A percentile compares a stretch with the other conserved stretches of the same genome.
phyloP scores from a whole-genome alignment of 169 alveolate genomes.

The Theileria parva region DNA sequence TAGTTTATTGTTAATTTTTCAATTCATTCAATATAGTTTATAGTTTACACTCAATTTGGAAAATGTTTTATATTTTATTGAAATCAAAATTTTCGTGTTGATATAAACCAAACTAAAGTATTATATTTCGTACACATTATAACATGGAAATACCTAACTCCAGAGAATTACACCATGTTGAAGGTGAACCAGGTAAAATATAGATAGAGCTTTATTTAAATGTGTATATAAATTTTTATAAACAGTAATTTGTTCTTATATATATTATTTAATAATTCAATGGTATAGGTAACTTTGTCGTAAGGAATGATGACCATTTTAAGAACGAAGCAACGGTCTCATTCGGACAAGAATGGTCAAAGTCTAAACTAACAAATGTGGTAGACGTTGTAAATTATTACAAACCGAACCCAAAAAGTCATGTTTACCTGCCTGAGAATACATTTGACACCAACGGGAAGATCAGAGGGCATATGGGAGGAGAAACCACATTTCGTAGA shows the following conservation, averaged over 20 bases:
- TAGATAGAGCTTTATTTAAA: background rate
- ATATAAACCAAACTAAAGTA: too few relatives aligned
- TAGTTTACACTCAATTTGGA: too few relatives aligned
- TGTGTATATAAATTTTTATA: background rate
- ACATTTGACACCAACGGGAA: background rate
- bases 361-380: background rate
- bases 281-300: background rate
- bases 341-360: constrained; percentile 34
- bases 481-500: constrained; percentile 42
- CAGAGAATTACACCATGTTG: background rate
- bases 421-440: background rate
- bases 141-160: background rate
- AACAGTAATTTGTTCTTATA: too few relatives aligned
- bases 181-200: background rate
- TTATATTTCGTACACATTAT: too few relatives aligned
- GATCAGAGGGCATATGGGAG: constrained; percentile 37
- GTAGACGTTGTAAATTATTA: constrained; percentile 52
- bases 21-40: too few relatives aligned
- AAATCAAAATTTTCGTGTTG: too few relatives aligned
- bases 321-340: constrained; percentile 40
- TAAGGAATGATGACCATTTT: constrained; percentile 21
- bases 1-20: too few relatives aligned
- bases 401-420: constrained; percentile 22
- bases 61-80: too few relatives aligned
- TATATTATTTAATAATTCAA: too few relatives aligned